A percentile compares a stretch with the other conserved stretches of the same genome.
Conservation (phyloP, 2,329 filamentous ascomycete genomes). For the Botryotinia globosa region DNA sequence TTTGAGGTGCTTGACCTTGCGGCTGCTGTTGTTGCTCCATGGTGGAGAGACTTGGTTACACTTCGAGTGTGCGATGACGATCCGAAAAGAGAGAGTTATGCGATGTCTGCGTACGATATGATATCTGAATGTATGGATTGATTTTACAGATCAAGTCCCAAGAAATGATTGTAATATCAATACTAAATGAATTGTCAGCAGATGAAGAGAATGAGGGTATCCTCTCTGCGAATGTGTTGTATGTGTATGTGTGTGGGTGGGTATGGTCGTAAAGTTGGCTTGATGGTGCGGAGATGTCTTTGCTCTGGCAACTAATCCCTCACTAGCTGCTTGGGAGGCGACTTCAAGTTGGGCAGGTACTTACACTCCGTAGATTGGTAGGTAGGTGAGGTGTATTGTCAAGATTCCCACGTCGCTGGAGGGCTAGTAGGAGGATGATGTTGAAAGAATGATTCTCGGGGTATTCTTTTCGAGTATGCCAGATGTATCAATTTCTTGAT, state of each 20-base stretch:
- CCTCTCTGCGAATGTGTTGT: not conserved
- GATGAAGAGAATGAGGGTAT: constrained; percentile 34
- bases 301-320: not conserved
- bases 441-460: constrained; percentile 11
- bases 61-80: constrained; percentile 45
- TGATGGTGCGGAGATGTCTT: not conserved
- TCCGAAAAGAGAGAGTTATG: not conserved
- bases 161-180: constrained; percentile 9
- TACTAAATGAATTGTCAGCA: constrained; percentile 26
- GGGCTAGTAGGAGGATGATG: not conserved
- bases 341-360: not conserved
- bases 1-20: constrained; percentile 39
- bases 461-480: not conserved
- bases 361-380: not conserved
- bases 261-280: constrained; percentile 3
- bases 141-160: not conserved
- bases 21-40: constrained; percentile 42
- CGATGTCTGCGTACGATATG: not conserved
- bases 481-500: not conserved
- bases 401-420: not conserved
- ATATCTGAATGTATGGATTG: not conserved
- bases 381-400: not conserved
- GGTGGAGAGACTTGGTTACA: constrained; percentile 44
- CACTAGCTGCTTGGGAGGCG: constrained; percentile 4
- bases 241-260: not conserved